These are phyloP conservation scores for Ophiocordyceps camponoti-floridani DNA, from an alignment of 2,329 filamentous ascomycete species.

Conservation along the genomic window DNA sequence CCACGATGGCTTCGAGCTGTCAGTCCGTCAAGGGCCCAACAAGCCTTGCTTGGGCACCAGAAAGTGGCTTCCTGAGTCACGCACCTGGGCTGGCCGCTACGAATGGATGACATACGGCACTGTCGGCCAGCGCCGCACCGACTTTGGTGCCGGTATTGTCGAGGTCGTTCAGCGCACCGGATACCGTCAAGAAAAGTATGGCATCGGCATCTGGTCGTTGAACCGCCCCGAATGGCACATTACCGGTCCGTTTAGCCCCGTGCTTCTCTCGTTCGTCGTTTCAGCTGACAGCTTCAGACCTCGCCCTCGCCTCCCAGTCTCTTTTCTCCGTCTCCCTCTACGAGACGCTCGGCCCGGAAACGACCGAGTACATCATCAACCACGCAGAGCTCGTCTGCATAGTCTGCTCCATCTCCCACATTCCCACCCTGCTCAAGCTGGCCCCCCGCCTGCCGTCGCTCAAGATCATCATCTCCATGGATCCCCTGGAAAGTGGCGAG, in stretches of 20 bases:
- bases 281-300: slow-evolving; percentile 32
- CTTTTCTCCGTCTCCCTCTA: slow-evolving; percentile 88
- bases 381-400: slow-evolving; percentile 64
- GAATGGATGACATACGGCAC: slow-evolving; percentile 72
- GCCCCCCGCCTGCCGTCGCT: slow-evolving; percentile 57
- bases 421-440: slow-evolving; percentile 66
- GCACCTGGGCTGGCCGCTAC: slow-evolving; percentile 57
- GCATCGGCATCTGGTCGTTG: slow-evolving; percentile 71
- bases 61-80: slow-evolving; percentile 56
- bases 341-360: slow-evolving; percentile 81
- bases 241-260: slow-evolving; percentile 27
- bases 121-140: slow-evolving; percentile 60
- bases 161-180: slow-evolving; percentile 62
- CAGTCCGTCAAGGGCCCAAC: slow-evolving; percentile 44
- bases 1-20: slow-evolving; percentile 64
- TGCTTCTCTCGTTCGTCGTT: neutral
- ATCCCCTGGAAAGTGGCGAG: slow-evolving; percentile 68
- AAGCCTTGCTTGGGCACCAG: slow-evolving; percentile 64
- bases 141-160: slow-evolving; percentile 71
- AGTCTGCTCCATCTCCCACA: slow-evolving; percentile 61
- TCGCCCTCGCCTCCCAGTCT: slow-evolving; percentile 72
- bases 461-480: slow-evolving; percentile 77
- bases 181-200: slow-evolving; percentile 43
- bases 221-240: slow-evolving; percentile 83
- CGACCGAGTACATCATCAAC: slow-evolving; percentile 91